A percentile compares a stretch with the other conserved stretches of the same genome.
These are phyloP conservation scores for Cordyceps fumosorosea DNA, from an alignment of 2,329 filamentous ascomycete species.

Conservation along the genomic window DNA sequence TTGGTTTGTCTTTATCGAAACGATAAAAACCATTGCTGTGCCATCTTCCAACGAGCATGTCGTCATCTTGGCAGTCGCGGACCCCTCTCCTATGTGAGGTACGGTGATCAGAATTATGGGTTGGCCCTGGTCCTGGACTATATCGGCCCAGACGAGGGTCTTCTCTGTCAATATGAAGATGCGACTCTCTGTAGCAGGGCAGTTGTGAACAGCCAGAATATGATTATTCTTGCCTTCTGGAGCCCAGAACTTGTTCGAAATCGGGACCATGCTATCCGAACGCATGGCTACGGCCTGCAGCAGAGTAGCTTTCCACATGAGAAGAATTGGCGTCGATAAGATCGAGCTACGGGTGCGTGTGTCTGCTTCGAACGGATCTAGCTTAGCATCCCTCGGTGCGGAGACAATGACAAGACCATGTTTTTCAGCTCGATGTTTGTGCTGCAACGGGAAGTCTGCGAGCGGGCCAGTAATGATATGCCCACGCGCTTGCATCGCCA, in stretches of 20 bases:
- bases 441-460: conserved; percentile 24
- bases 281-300: conserved; percentile 32
- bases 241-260: neutral
- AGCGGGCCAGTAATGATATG: conserved; percentile 36
- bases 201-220: neutral
- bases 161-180: conserved; percentile 10
- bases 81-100: neutral
- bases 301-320: conserved; percentile 31
- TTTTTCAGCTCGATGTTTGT: conserved; percentile 26
- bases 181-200: neutral
- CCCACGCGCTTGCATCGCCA: conserved; percentile 33
- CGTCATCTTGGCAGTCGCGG: conserved; percentile 21
- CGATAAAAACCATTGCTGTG: conserved; percentile 27
- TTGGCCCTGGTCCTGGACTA: neutral
- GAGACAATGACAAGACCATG: conserved; percentile 39
- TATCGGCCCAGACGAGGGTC: conserved; percentile 9
- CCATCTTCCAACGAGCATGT: conserved; percentile 17
- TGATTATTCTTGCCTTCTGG: neutral
- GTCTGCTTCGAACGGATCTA: conserved; percentile 8
- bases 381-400: neutral
- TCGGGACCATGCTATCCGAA: conserved; percentile 21
- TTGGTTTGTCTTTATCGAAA: conserved; percentile 25
- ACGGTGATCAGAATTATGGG: conserved; percentile 7
- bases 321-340: conserved; percentile 16
- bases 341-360: conserved; percentile 12